Evolutionary conservation across 257 asterid species (phyloP), one percentile per base, ranked within the genome.

Genomic region (Lantana camara): DNA sequence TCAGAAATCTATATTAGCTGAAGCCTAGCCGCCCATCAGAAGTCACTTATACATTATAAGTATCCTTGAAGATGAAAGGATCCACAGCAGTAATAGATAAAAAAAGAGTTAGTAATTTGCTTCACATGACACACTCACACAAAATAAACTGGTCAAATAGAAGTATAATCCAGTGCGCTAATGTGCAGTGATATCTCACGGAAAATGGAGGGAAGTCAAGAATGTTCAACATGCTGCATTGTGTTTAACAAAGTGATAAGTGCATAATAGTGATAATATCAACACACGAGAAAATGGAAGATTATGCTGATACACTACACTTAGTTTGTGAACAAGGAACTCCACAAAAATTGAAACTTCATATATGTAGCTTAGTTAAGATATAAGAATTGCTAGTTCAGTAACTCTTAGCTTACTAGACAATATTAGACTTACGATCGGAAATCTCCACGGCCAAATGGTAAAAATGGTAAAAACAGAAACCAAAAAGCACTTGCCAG

Each of bases 401-500:
- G 53, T 17, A 15, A 51, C 49, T 48, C 48, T 32, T 60, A 48
- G 51, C 59, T 34, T 12, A 37, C 41, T 24, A 55, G 46, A 29
- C 12, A 55, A 15, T 54, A 9, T 29, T 37, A 57, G 49, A 47
- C 17, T 22, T 3, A n/a, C n/a, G n/a, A n/a, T n/a, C n/a, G 27
- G 47, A 57, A 48, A 60, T 15, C 48, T 62, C 57, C 9, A 51
- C n/a, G 52, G 24, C 34, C 34, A 24, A 23, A 60, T 23, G 17
- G 54, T 15, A 50, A 9, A 66, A 11, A 40, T 20, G 29, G 44
- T 56, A 23, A 51, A 54, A 14, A 22, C 27, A 51, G 48, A 63
- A 71, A 45, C 45, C 58, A 57, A 20, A 57, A 52, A 35, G 38
- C 62, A 40, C 29, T 38, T 45, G 17, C 57, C 41, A 41, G 56